Conservation (phyloP, 106 monocot genomes). For the Posidonia australis region DNA sequence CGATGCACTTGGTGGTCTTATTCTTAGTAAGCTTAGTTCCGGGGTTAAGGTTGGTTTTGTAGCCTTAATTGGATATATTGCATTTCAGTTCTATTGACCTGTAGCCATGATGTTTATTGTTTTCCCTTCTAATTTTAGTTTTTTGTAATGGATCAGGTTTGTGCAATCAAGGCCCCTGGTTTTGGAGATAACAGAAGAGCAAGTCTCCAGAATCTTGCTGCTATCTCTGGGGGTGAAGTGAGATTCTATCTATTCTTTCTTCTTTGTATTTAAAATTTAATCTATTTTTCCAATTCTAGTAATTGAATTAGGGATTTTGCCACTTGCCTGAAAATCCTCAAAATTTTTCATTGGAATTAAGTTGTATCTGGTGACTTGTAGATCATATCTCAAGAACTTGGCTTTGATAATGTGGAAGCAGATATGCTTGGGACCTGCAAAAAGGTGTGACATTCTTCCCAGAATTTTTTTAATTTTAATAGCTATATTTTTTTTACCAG, state of each 20-base stretch:
- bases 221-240: constrained; percentile 10
- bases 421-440: constrained; percentile 15
- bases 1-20: constrained; percentile 13
- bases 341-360: background rate
- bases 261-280: background rate
- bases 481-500: background rate
- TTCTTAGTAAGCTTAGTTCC: constrained; percentile 17
- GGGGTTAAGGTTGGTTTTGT: constrained; percentile 10
- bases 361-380: background rate
- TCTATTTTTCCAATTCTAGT: background rate
- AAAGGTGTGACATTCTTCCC: constrained; percentile 4
- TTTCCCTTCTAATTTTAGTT: background rate
- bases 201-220: constrained; percentile 8
- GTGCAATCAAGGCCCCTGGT: constrained; percentile 15
- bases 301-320: background rate
- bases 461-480: background rate
- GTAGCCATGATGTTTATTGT: background rate
- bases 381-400: constrained; percentile 10
- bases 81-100: background rate
- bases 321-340: background rate
- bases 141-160: constrained; percentile 4
- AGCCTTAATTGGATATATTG: background rate
- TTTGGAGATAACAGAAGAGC: constrained; percentile 14
- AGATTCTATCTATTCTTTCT: background rate
- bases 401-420: constrained; percentile 5